These are phyloP conservation scores for Trichoderma asperelloides DNA, from an alignment of 495 filamentous ascomycete genomes.

Conservation along the genomic window DNA sequence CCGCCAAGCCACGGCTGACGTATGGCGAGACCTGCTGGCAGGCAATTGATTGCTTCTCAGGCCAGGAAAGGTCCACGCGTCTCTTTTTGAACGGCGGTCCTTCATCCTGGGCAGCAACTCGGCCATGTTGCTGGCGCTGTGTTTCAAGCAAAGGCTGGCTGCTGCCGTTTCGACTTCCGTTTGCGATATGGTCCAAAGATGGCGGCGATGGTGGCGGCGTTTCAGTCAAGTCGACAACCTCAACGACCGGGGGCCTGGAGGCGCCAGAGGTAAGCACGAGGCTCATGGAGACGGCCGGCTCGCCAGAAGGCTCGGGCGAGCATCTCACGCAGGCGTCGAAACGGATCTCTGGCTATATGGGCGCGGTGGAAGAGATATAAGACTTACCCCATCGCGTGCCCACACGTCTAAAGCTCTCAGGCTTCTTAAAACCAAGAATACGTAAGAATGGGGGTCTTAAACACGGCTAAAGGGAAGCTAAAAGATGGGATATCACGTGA, in stretches of 20 bases:
- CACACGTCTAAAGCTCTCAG: neutral
- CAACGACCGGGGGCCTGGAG: constrained; percentile 5
- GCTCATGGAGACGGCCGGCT: constrained; percentile 3
- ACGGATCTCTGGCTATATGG: neutral
- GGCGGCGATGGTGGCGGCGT: constrained; percentile 1
- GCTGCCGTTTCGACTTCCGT: neutral
- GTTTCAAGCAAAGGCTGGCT: neutral
- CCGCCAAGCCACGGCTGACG: constrained; percentile 10
- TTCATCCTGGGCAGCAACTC: neutral
- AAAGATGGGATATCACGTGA: neutral
- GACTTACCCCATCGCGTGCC: constrained; percentile 7
- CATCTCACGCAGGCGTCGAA: neutral
- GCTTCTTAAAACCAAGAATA: neutral
- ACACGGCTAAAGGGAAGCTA: neutral
- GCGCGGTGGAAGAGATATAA: neutral
- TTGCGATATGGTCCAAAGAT: neutral
- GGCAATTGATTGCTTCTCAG: neutral
- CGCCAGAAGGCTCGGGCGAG: neutral
- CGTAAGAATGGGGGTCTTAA: neutral
- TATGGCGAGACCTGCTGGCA: constrained; percentile 7
- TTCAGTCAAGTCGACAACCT: constrained; percentile 5
- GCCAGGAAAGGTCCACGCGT: constrained; percentile 1
- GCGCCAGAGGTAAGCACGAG: neutral
- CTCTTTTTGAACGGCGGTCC: constrained; percentile 1
- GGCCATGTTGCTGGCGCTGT: neutral